These are phyloP conservation scores for Lumnitzera racemosa DNA, from an alignment of 345 rosid species.

Conservation along the genomic window DNA sequence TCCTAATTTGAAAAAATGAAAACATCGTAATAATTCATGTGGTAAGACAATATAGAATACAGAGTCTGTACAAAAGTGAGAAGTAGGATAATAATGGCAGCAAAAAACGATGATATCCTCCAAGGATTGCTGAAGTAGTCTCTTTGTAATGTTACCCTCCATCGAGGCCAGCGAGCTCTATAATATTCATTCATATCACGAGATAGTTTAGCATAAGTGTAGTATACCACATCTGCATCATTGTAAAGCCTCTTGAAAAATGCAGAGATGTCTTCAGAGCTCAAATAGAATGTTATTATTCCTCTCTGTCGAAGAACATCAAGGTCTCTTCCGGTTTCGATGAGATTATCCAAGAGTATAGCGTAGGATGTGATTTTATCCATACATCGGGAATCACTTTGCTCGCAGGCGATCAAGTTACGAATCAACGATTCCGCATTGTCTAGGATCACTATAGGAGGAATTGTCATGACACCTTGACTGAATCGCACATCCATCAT, in stretches of 20 bases:
- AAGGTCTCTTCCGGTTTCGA: slow-evolving; percentile 7
- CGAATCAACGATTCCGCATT: slow-evolving; percentile 5
- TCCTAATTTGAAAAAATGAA: too few relatives aligned
- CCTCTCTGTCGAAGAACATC: slow-evolving; percentile 7
- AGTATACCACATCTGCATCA: slow-evolving; percentile 6
- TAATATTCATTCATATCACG: neutral
- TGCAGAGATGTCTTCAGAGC: neutral
- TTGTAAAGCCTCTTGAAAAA: slow-evolving; percentile 4
- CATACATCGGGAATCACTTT: slow-evolving; percentile 2
- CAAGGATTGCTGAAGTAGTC: slow-evolving; percentile 7
- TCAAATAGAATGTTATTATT: slow-evolving; percentile 2
- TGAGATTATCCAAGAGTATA: slow-evolving; percentile 5
- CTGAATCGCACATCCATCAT: slow-evolving; percentile 7
- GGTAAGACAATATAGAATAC: neutral
- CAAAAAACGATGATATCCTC: neutral
- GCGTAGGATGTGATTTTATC: slow-evolving; percentile 11
- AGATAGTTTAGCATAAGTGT: slow-evolving; percentile 3
- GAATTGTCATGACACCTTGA: slow-evolving; percentile 5
- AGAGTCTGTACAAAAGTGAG: neutral
- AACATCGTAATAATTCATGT: too few relatives aligned
- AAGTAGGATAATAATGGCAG: neutral
- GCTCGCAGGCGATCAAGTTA: slow-evolving; percentile 10
- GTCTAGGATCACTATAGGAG: slow-evolving; percentile 5
- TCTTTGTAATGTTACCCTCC: slow-evolving; percentile 1
- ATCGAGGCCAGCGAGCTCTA: slow-evolving; percentile 1